phyloP scores from a whole-genome alignment of 352 stramenopile genomes.

The Phytophthora quininea region DNA sequence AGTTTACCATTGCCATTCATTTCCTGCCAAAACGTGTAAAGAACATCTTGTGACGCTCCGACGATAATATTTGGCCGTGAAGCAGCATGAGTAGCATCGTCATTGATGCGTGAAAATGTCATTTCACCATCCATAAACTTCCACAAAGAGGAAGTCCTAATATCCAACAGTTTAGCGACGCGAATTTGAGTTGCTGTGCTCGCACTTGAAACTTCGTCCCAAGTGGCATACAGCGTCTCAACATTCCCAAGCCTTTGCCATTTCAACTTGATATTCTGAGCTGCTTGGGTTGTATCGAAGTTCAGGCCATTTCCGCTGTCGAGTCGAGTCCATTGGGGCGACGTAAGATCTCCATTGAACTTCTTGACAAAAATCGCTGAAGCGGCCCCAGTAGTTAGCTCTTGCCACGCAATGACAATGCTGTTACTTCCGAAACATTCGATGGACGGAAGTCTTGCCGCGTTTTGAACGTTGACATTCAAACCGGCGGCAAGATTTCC shows the following conservation, averaged over 20 bases:
- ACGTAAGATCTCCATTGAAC: constrained; percentile 48
- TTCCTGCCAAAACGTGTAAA: constrained; percentile 60
- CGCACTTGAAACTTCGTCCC: constrained; percentile 49
- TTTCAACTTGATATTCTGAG: constrained; percentile 49
- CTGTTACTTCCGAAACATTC: constrained; percentile 39
- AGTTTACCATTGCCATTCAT: constrained; percentile 30
- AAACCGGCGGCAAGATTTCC: constrained; percentile 48
- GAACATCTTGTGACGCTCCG: constrained; percentile 6
- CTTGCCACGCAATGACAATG: constrained; percentile 64
- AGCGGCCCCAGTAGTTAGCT: constrained; percentile 21
- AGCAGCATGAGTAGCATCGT: constrained; percentile 37
- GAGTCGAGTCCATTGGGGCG: constrained; percentile 43
- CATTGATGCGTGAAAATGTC: constrained; percentile 47
- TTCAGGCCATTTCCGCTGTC: constrained; percentile 50
- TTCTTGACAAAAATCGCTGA: constrained; percentile 41
- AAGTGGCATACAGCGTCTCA: constrained; percentile 51
- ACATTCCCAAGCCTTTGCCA: constrained; percentile 17
- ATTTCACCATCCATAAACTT: constrained; percentile 48
- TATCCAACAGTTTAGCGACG: constrained; percentile 33
- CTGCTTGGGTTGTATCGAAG: constrained; percentile 43
- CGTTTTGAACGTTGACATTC: constrained; percentile 42
- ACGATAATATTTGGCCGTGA: constrained; percentile 32
- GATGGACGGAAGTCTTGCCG: constrained; percentile 39
- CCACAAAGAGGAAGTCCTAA: constrained; percentile 25
- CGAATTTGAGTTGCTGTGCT: constrained; percentile 47